phyloP scores from a whole-genome alignment of 352 stramenopile species.

The Phytopythium aichiense region DNA sequence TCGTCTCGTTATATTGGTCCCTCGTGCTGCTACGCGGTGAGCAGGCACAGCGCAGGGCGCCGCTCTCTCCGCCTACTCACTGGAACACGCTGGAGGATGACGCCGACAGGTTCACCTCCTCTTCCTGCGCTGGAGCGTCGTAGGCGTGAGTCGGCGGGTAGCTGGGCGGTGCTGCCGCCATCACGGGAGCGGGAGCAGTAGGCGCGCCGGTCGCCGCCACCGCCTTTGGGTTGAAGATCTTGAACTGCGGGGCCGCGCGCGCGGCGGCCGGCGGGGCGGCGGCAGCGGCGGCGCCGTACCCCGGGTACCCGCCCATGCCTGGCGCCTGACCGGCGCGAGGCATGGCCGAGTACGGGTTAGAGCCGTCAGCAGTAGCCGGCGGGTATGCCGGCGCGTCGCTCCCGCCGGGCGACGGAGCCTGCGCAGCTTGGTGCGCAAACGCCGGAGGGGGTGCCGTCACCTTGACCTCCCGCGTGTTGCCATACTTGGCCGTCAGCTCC shows the following conservation, averaged over 20 bases:
- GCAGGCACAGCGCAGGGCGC: neutral
- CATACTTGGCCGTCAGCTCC: constrained; percentile 86
- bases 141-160: constrained; percentile 9
- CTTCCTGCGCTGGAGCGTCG: constrained; percentile 32
- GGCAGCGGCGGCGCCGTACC: constrained; percentile 11
- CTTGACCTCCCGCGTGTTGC: constrained; percentile 82
- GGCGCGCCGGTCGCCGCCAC: constrained; percentile 22
- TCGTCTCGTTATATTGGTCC: neutral
- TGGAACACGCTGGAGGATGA: constrained; percentile 60
- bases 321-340: constrained; percentile 7
- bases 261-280: constrained; percentile 1
- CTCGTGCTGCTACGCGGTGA: no score
- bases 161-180: constrained; percentile 6
- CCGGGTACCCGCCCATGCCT: constrained; percentile 25
- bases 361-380: constrained; percentile 13
- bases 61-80: constrained; percentile 19
- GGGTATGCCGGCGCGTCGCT: constrained; percentile 2
- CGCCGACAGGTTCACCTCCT: constrained; percentile 75
- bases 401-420: constrained; percentile 5
- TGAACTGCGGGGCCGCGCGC: constrained; percentile 67
- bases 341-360: constrained; percentile 45
- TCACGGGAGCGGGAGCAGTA: constrained; percentile 12
- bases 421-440: constrained; percentile 11
- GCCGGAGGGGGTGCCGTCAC: constrained; percentile 68
- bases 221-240: constrained; percentile 85